phyloP scores from a whole-genome alignment of 2,329 filamentous ascomycete species.

The Pyrenophora tritici-repentis region DNA sequence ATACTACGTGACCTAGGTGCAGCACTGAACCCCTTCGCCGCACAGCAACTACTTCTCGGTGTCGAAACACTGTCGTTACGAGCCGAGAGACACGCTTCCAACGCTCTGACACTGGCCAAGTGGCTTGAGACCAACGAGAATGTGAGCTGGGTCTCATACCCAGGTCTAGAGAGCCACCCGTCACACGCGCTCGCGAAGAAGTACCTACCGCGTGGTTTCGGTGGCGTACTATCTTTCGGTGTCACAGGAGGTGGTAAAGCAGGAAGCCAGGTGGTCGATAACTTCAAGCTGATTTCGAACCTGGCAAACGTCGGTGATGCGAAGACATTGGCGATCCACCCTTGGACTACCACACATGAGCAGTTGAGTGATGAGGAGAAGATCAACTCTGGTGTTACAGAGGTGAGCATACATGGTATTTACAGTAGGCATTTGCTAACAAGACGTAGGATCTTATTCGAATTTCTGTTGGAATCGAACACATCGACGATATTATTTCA shows the following conservation, averaged over 20 bases:
- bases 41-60: constrained; percentile 88
- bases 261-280: constrained; percentile 87
- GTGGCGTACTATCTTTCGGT: constrained; percentile 90
- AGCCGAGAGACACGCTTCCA: constrained; percentile 83
- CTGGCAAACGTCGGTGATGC: constrained; percentile 95
- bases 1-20: constrained; percentile 85
- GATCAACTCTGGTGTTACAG: constrained; percentile 77
- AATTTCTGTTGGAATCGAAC: constrained; percentile 93
- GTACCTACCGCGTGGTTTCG: constrained; percentile 83
- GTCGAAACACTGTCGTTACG: constrained; percentile 88
- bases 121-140: constrained; percentile 84
- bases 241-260: constrained; percentile 86
- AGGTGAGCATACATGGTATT: constrained; percentile 52
- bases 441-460: constrained; percentile 76
- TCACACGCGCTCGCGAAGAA: constrained; percentile 82
- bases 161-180: constrained; percentile 79
- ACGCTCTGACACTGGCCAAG: constrained; percentile 76
- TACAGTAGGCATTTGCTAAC: background rate
- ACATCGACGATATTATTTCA: constrained; percentile 95
- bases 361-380: constrained; percentile 86
- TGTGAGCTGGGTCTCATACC: constrained; percentile 93
- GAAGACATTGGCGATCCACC: constrained; percentile 93
- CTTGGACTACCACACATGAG: constrained; percentile 94
- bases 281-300: constrained; percentile 94
- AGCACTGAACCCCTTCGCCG: constrained; percentile 84